A percentile compares a stretch with the other conserved stretches of the same genome.
Evolutionary conservation across 352 stramenopile species (phyloP).

Genomic region (Phytophthora syringae): DNA sequence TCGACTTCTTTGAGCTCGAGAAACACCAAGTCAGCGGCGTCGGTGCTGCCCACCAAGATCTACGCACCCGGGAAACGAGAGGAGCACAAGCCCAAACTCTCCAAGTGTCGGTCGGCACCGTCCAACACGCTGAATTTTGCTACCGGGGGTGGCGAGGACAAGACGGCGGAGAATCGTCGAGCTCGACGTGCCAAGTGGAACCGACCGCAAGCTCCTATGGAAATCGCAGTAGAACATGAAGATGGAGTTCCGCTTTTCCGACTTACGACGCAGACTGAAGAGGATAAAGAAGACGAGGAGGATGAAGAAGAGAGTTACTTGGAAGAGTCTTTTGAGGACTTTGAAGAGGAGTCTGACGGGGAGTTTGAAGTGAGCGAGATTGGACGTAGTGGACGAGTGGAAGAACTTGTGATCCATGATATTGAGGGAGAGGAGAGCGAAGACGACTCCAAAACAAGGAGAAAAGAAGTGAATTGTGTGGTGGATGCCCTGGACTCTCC

Average conservation of each 20-base stretch:
- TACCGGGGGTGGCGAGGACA: constrained; percentile 9
- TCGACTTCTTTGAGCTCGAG: constrained; percentile 19
- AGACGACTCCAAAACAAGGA: background rate
- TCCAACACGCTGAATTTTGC: constrained; percentile 44
- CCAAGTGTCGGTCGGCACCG: constrained; percentile 52
- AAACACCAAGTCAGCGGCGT: constrained; percentile 54
- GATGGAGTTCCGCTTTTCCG: constrained; percentile 44
- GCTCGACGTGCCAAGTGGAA: constrained; percentile 61
- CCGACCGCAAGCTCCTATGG: constrained; percentile 52
- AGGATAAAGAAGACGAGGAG: constrained; percentile 24
- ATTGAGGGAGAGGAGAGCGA: constrained; percentile 30
- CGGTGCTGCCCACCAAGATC: constrained; percentile 49
- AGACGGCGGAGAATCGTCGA: constrained; percentile 11
- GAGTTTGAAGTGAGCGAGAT: constrained; percentile 4
- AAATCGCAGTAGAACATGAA: constrained; percentile 42
- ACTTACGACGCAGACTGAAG: constrained; percentile 29
- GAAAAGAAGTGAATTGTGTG: background rate
- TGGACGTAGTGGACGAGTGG: background rate
- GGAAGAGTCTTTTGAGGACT: constrained; percentile 87
- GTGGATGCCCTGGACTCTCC: background rate
- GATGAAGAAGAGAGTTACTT: constrained; percentile 71
- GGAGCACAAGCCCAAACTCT: constrained; percentile 18
- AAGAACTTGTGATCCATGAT: constrained; percentile 39
- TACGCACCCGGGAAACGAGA: constrained; percentile 21
- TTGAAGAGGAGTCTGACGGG: constrained; percentile 77